A percentile compares a stretch with the other conserved stretches of the same genome.
Evolutionary conservation across 495 filamentous ascomycete genomes (phyloP).

Genomic region (Neurospora tetrasperma): DNA sequence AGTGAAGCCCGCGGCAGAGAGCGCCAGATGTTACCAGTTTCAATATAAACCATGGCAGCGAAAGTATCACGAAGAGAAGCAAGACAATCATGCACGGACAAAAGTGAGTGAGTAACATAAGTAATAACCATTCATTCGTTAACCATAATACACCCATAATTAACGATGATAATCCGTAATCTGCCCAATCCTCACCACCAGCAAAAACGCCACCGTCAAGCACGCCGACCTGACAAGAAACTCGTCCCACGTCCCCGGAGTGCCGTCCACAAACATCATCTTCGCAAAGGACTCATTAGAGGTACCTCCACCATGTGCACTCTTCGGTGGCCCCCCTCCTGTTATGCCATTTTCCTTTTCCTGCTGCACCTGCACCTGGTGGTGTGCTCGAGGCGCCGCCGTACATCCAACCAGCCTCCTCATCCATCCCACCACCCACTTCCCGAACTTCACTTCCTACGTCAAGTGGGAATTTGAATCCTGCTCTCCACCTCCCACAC

Average conservation of each 20-base stretch:
- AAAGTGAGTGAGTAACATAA: neutral
- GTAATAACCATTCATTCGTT: neutral
- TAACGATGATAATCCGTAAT: neutral
- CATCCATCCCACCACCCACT: neutral
- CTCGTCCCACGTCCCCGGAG: neutral
- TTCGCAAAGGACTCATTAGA: too few relatives aligned
- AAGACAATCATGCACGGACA: neutral
- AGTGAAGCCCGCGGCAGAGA: neutral
- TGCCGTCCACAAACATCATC: neutral
- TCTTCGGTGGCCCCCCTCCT: too few relatives aligned
- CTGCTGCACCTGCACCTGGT: too few relatives aligned
- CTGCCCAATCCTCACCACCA: neutral
- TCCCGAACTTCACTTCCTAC: neutral
- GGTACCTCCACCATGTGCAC: too few relatives aligned
- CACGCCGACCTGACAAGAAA: neutral
- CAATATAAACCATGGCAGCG: too few relatives aligned
- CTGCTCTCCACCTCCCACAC: neutral
- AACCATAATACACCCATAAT: neutral
- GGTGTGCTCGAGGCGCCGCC: too few relatives aligned
- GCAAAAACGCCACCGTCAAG: neutral
- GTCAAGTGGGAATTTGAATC: neutral
- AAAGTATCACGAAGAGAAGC: neutral
- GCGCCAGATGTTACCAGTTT: too few relatives aligned
- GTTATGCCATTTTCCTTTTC: too few relatives aligned
- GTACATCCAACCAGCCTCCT: too few relatives aligned